These are phyloP conservation scores for Mucor sp. DNA, from an alignment of 371 early-diverging fungal species.

Conservation along the genomic window DNA sequence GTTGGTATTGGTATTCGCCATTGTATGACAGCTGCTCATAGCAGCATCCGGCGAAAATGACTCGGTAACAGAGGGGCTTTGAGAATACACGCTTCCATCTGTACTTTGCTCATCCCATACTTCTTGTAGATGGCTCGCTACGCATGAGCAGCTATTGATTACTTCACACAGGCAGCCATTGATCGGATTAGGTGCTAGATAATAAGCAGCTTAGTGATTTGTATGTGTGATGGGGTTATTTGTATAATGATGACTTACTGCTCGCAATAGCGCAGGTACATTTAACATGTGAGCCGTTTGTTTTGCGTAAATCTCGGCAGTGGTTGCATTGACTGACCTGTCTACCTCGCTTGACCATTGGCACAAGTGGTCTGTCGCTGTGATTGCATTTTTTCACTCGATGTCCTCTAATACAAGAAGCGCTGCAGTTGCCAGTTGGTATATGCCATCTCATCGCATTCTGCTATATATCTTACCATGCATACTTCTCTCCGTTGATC, in stretches of 20 bases:
- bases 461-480: slow-evolving; percentile 21
- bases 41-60: no score
- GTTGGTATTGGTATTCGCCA: background rate
- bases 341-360: slow-evolving; percentile 33
- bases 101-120: background rate
- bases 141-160: slow-evolving; percentile 29
- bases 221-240: background rate
- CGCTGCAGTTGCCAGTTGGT: background rate
- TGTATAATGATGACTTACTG: slow-evolving; percentile 13
- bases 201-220: background rate
- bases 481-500: slow-evolving; percentile 29
- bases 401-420: slow-evolving; percentile 40
- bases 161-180: slow-evolving; percentile 40
- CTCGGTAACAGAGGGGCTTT: background rate
- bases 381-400: slow-evolving; percentile 40
- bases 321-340: slow-evolving; percentile 40
- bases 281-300: slow-evolving; percentile 35
- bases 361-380: slow-evolving; percentile 22
- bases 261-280: slow-evolving; percentile 38
- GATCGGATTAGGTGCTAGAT: slow-evolving; percentile 32
- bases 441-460: background rate
- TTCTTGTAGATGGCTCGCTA: slow-evolving; percentile 30
- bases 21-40: no score
- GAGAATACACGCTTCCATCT: background rate
- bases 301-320: slow-evolving; percentile 32